phyloP scores from a whole-genome alignment of 2,329 filamentous ascomycete genomes.

The Aspergillus fijiensis region DNA sequence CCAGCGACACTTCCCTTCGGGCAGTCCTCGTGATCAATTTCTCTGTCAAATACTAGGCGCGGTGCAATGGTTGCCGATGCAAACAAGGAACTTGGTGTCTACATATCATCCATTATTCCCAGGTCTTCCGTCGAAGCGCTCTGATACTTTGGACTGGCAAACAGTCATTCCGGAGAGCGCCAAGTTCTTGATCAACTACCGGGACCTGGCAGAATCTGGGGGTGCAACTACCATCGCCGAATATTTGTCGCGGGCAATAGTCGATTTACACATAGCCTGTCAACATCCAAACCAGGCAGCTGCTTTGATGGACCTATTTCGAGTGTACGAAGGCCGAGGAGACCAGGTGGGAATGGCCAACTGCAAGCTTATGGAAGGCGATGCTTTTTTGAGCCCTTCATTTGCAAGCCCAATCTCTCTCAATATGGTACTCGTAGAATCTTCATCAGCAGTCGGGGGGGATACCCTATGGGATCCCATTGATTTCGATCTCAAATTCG shows the following conservation, averaged over 20 bases:
- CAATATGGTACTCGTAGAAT: constrained; percentile 19
- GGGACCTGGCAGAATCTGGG: constrained; percentile 12
- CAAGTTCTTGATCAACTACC: constrained; percentile 7
- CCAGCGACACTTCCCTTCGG: constrained; percentile 8
- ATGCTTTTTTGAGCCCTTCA: constrained; percentile 19
- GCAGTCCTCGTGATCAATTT: constrained; percentile 10
- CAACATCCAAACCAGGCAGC: constrained; percentile 10
- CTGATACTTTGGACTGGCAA: background rate
- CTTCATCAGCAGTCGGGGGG: constrained; percentile 7
- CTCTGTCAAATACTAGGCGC: constrained; percentile 10
- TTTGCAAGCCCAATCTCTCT: constrained; percentile 25
- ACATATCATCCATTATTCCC: constrained; percentile 16
- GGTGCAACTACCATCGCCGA: background rate
- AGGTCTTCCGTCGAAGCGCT: background rate
- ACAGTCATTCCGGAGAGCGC: background rate
- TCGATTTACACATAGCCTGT: constrained; percentile 19
- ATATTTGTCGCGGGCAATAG: constrained; percentile 18
- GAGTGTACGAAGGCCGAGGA: constrained; percentile 11
- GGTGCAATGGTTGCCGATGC: constrained; percentile 1
- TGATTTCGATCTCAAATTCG: constrained; percentile 13
- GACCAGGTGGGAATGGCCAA: constrained; percentile 23
- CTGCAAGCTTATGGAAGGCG: constrained; percentile 23
- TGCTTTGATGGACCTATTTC: constrained; percentile 12
- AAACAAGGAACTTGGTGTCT: constrained; percentile 5
- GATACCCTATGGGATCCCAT: constrained; percentile 18